Base-by-base conservation (phyloP, 164 flowering plant genomes). In the Echeveria elegans region DNA sequence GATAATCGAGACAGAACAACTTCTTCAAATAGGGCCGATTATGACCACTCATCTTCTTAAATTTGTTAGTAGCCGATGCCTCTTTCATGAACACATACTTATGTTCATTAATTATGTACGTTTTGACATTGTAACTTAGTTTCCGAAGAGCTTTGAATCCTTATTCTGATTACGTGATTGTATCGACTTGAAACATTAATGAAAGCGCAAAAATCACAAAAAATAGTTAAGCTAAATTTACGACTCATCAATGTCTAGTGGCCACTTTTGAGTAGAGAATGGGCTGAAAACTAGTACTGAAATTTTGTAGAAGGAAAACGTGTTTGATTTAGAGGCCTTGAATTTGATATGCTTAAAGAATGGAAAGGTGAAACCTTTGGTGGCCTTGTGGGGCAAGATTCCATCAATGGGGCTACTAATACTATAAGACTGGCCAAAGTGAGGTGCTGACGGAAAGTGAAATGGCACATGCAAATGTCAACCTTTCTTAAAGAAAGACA, bases 381-480 rank as follows among this genome's bases (percentile, higher is more conserved):
- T 23, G 58, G 26, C 11, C 56, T n/a, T n/a, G 26, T 52, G 28
- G 14, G 53, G 19, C 6, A 48, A 48, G 28, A 52, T n/a, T 23
- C 56, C 56, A 6, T 50, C 56, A 50, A 50, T 50, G 10, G 26
- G 56, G 56, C 28, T 21, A 50, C 45, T 40, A 40, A 40, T n/a
- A n/a, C n/a, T n/a, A n/a, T n/a, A 16, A 18, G 52, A 15, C 47
- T 41, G 18, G 15, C 47, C 47, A 41, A 14, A 41, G 47, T 41
- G 47, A 47, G 52, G 52, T 19, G 5, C 11, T 53, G 60, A 52
- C 24, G 21, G 58, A 53, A 53, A 53, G 31, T 53, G 60, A 53
- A 53, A 16, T 53, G 60, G 60, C 31, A 53, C 31, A 24, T 53
- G 60, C 60, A 24, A 53, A 53, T 53, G 60, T 53, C 26, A 53